Percentiles rank a stretch among this genome's conserved stretches.
These are phyloP conservation scores for Amanita muscaria DNA, from an alignment of 768 basidiomycete species.

Conservation along the genomic window DNA sequence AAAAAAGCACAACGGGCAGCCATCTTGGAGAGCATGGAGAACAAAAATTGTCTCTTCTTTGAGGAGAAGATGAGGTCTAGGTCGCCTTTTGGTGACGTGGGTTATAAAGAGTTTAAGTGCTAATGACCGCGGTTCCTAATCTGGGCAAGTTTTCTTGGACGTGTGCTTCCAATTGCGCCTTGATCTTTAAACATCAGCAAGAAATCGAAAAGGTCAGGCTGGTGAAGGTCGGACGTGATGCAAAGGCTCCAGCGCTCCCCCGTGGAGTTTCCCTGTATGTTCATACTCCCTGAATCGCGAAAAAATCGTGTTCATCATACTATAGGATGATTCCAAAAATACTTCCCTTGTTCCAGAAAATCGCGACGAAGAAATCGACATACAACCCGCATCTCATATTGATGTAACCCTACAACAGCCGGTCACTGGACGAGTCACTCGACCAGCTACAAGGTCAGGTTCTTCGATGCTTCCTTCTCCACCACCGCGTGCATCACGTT, in stretches of 20 bases:
- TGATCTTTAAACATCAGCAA: not conserved
- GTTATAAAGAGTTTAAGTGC: slow-evolving; percentile 11
- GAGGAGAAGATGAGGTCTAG: slow-evolving; percentile 1
- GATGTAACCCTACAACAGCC: not conserved
- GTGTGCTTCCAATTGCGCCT: not conserved
- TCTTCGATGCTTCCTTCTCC: not conserved
- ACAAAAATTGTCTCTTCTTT: slow-evolving; percentile 5
- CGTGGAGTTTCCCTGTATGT: too few relatives aligned
- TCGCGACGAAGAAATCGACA: too few relatives aligned
- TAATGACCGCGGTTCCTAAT: slow-evolving; percentile 12
- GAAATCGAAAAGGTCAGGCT: not conserved
- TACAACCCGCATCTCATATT: too few relatives aligned
- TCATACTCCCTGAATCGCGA: too few relatives aligned
- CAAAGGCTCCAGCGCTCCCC: slow-evolving; percentile 9
- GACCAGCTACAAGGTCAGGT: slow-evolving; percentile 5
- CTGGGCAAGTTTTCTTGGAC: slow-evolving; percentile 14
- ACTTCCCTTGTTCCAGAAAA: too few relatives aligned
- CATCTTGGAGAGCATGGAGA: too few relatives aligned
- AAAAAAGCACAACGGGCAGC: too few relatives aligned
- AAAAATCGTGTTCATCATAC: too few relatives aligned
- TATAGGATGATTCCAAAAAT: too few relatives aligned
- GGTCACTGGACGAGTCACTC: not conserved
- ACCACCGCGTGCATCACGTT: slow-evolving; percentile 1
- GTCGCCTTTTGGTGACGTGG: slow-evolving; percentile 11
- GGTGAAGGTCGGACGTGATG: slow-evolving; percentile 12